Evolutionary conservation across 768 basidiomycete genomes (phyloP), one percentile per base, ranked within the genome.

Genomic region (Naganishia antarctica): DNA sequence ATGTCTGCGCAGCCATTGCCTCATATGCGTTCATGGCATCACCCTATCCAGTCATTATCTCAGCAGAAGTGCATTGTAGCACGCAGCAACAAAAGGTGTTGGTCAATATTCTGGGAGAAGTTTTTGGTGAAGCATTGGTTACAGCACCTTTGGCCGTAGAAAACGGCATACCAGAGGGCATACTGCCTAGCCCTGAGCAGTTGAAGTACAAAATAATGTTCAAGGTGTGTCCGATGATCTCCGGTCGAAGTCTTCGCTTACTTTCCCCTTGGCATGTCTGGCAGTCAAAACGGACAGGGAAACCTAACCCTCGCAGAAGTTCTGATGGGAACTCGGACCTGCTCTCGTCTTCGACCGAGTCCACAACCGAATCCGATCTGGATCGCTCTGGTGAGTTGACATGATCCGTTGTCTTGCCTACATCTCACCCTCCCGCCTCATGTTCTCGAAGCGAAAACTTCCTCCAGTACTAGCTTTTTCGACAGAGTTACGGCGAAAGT

Each of bases 1-100:
- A 90, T 57, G 84, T 91, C 48, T 90, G 90, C 73, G 79, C 83
- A 44, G 91, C 91, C 0, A 88, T 97, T 72, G 81, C 81, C 23
- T 89, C 88, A 78, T 97, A 97, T 73, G 92, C 87, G 0, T 97
- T 97, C 72, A 84, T 88, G 44, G 83, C 88, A 0, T 93, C 90
- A 0, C 89, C 90, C 0, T 96, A 91, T 71, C 93, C 93, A 0
- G 81, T 98, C 73, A 85, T 98, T 71, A 87, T 98, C 61, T 93
- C 91, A 2, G 89, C 91, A 13, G 93, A 98, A 79, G 83, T 93
- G 0, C 92, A 94, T 72, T 94, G 91, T 75, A 80, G 83, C 0
- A 63, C 90, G 16, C 77, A 81, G 28, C 89, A 92, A 73, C 93
- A 98, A 74, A 87, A 88, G 40, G 81, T 82, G 73, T 81, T 96